phyloP scores from a whole-genome alignment of 2,329 filamentous ascomycete genomes.

The Alternaria brassicicola region DNA sequence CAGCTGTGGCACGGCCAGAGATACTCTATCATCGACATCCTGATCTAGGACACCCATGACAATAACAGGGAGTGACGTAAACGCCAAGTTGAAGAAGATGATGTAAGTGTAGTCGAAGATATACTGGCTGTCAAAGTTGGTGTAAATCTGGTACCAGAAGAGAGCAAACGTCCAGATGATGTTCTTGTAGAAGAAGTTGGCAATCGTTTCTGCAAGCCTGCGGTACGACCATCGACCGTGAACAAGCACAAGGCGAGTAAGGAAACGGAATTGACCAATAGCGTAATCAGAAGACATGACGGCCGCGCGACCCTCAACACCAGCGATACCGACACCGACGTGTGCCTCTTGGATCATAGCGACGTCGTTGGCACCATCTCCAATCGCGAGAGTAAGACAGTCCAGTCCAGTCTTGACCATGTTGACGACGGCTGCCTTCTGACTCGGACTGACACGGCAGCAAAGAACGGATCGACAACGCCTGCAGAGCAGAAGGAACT shows the following conservation, averaged over 20 bases:
- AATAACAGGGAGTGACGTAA: conserved; percentile 92
- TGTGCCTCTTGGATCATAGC: conserved; percentile 93
- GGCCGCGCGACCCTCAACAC: conserved; percentile 84
- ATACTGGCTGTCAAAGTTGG: conserved; percentile 95
- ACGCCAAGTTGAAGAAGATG: conserved; percentile 92
- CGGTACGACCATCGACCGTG: conserved; percentile 94
- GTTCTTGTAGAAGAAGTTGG: conserved; percentile 99
- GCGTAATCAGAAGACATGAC: conserved; percentile 87
- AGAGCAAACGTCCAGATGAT: conserved; percentile 96
- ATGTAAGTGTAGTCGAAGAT: conserved; percentile 99
- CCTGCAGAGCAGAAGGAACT: conserved; percentile 94
- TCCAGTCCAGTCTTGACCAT: conserved; percentile 96
- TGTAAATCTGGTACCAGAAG: conserved; percentile 97
- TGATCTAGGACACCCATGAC: conserved; percentile 97
- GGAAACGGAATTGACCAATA: conserved; percentile 85
- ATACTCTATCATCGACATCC: conserved; percentile 93
- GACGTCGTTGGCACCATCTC: conserved; percentile 89
- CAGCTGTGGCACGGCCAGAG: conserved; percentile 90
- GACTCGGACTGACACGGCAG: conserved; percentile 93
- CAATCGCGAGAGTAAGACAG: conserved; percentile 92
- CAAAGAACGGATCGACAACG: conserved; percentile 96
- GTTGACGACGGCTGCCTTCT: conserved; percentile 94
- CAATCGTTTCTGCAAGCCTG: conserved; percentile 87
- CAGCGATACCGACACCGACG: conserved; percentile 86
- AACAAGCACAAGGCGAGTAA: conserved; percentile 78